Conservation (phyloP, 2,329 filamentous ascomycete genomes). For the Dactylella cylindrospora region DNA sequence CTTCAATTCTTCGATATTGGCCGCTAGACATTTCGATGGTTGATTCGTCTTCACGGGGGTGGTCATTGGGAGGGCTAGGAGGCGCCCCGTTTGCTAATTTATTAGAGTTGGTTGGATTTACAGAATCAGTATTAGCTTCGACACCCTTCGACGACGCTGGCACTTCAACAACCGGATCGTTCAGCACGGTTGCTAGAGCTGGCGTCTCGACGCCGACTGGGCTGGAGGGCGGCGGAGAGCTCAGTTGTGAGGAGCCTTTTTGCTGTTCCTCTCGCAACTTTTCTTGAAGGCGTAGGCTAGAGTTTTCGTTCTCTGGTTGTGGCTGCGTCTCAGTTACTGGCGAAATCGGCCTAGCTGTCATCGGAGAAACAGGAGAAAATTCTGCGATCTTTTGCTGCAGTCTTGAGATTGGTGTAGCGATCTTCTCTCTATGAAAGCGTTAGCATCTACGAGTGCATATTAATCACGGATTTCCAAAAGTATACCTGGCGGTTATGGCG, state of each 20-base stretch:
- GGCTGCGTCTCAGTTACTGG: conserved; percentile 29
- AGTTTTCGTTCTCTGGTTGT: conserved; percentile 10
- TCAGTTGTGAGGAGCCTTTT: conserved; percentile 29
- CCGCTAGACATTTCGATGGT: conserved; percentile 28
- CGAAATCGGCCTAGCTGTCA: conserved; percentile 8
- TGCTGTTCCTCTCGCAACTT: conserved; percentile 30
- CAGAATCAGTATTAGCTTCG: neutral
- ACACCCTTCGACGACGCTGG: conserved; percentile 24
- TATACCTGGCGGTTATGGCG: conserved; percentile 10
- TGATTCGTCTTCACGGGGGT: conserved; percentile 19
- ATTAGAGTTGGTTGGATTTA: neutral
- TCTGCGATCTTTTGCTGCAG: conserved; percentile 35
- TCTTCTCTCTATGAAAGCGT: conserved; percentile 13
- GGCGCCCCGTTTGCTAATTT: conserved; percentile 14
- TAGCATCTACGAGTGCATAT: no score
- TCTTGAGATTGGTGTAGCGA: conserved; percentile 33
- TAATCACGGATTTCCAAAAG: neutral
- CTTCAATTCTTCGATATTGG: conserved; percentile 26
- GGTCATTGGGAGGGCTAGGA: conserved; percentile 29
- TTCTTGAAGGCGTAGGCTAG: conserved; percentile 20
- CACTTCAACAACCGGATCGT: conserved; percentile 25
- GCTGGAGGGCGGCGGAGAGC: conserved; percentile 38
- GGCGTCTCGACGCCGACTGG: conserved; percentile 8
- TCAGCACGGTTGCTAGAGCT: neutral
- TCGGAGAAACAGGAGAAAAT: conserved; percentile 35